These are phyloP conservation scores for Aspergillus diversus DNA, from an alignment of 495 filamentous ascomycete species.

Conservation along the genomic window DNA sequence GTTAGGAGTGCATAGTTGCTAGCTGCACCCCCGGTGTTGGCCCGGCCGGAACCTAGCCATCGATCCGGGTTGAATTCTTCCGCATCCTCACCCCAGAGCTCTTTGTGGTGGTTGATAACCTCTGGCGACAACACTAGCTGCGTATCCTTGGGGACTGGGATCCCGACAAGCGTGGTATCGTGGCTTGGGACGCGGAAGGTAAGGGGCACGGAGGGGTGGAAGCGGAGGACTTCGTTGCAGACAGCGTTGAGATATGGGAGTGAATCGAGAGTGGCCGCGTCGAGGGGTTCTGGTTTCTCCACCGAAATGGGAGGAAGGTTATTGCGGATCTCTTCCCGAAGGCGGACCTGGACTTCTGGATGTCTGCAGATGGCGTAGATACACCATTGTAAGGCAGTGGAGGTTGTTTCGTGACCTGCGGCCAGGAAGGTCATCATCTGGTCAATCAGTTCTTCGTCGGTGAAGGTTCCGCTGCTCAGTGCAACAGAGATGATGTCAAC, in stretches of 20 bases:
- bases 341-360: constrained; percentile 56
- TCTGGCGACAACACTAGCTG: constrained; percentile 52
- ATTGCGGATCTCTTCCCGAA: constrained; percentile 64
- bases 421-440: constrained; percentile 96
- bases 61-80: constrained; percentile 80
- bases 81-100: constrained; percentile 84
- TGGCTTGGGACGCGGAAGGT: constrained; percentile 66
- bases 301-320: constrained; percentile 61
- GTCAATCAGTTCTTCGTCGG: constrained; percentile 79
- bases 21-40: constrained; percentile 56
- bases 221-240: constrained; percentile 62
- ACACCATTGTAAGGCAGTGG: constrained; percentile 63
- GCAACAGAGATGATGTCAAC: constrained; percentile 85
- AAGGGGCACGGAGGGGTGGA: constrained; percentile 59
- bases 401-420: constrained; percentile 84
- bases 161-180: constrained; percentile 65
- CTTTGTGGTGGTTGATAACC: constrained; percentile 70
- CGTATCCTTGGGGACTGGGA: constrained; percentile 59
- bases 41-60: constrained; percentile 62
- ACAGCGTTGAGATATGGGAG: constrained; percentile 65
- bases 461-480: constrained; percentile 72
- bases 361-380: constrained; percentile 62
- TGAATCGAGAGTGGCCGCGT: constrained; percentile 54
- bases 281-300: constrained; percentile 46
- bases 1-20: constrained; percentile 78